Base-by-base conservation (phyloP, 371 early-diverging fungal genomes). In the Parasitella parasitica region DNA sequence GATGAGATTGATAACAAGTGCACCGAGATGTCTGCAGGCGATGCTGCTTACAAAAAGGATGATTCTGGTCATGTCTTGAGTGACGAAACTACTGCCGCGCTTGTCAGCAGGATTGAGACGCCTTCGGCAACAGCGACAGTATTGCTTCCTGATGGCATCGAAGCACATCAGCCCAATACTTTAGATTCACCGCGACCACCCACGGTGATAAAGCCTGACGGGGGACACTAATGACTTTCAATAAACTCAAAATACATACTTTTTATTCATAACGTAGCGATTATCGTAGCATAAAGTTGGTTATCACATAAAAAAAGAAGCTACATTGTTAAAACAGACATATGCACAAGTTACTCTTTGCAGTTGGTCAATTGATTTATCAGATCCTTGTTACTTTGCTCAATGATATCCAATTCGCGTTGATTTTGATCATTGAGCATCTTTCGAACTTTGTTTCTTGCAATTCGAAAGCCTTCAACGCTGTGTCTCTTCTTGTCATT, bases 1-100 rank as follows among this genome's bases (percentile, higher is more conserved):
- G 57, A 57, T 26, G 16, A n/a, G 2, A 43, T 57, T 34, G 57
- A 57, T 24, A 46, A 30, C 24, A 57, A 57, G 20, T 57, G 34
- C 27, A 13, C 43, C 12, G 57, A 57, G 15, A 32, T 57, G 7
- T 24, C 46, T 34, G 8, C 41, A 20, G 20, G 1, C 6, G 8
- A 8, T 7, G 16, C 4, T 9, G 18, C 4, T 6, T 6, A 8
- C 8, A 9, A 2, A 2, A 6, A 41, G 6, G 7, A 41, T 6
- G n/a, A n/a, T n/a, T n/a, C n/a, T n/a, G 20, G 9, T 20, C 6
- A 41, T 18, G 20, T 7, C 16, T 18, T 16, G 6, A 8, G 20
- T 18, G 20, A 20, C 41, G 20, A 16, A 3, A 41, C 18, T 41
- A 41, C 6, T 3, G 16, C 16, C 3, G 20, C 41, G 5, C 41